Evolutionary conservation across 1,284 basidiomycete species (phyloP), one percentile per base, ranked within the genome.

Genomic region (Macrocystidia cucumis): DNA sequence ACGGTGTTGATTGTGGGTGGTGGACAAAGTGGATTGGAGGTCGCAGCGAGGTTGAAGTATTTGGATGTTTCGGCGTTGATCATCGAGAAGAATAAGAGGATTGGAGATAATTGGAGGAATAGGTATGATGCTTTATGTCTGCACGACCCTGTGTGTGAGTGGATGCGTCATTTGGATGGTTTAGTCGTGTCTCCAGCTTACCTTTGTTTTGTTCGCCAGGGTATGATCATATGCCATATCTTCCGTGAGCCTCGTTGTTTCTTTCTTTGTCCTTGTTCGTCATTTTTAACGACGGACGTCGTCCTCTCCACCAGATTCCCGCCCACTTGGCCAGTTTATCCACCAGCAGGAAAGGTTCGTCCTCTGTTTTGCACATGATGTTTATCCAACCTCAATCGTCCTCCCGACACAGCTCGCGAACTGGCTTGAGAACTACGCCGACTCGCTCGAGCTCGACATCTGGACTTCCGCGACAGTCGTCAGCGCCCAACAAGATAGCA

Each of bases 341-440:
- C 71, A 1, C 78, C 77, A 1, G 71, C 74, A 9, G 54, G 54
- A 14, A 75, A 76, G 60, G 69, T 71, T 36, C 31, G 44, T 39
- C 14, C 12, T 9, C 2, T 24, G 16, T 27, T 11, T 28, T 13
- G 8, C 9, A 29, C 8, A 17, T 2, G 7, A 19, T 21, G 8
- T 16, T 9, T 35, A 12, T 9, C 18, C 24, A 14, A 16, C 9
- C 17, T 35, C 17, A 14, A 17, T 17, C 13, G 22, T 40, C 6
- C 32, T n/a, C 3, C 17, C 17, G 5, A 3, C 29, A 4, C 32
- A 81, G 70, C 61, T 84, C 12, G 80, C 74, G 2, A 70, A 80
- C 47, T 86, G 79, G 76, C 63, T 84, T 11, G 78, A 85, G 50
- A 56, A 59, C 31, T 86, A 82, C 50, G 79, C 73, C 2, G 65